A percentile compares a stretch with the other conserved stretches of the same genome.
Conservation (phyloP, 805 yeast species). For the Metschnikowia shivogae region DNA sequence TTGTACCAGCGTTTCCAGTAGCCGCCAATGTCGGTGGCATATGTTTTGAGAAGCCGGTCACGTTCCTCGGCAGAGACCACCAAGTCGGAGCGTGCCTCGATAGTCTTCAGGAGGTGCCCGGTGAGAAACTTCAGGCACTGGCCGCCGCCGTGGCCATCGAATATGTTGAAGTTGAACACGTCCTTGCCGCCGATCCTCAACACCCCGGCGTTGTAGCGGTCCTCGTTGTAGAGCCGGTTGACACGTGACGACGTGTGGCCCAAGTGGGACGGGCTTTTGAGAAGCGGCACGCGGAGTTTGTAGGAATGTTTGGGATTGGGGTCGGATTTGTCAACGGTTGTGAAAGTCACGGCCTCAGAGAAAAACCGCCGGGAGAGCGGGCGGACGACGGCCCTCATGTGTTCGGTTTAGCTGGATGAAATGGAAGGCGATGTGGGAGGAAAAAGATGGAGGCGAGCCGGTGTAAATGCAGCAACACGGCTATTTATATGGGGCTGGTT, state of each 20-base stretch:
- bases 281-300: conserved; percentile 49
- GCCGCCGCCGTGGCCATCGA: conserved; percentile 94
- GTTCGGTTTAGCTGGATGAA: neutral
- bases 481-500: too few species aligned
- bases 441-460: too few species aligned
- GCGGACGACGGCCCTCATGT: neutral
- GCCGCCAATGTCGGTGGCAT: conserved; percentile 61
- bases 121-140: conserved; percentile 64
- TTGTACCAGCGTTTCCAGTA: conserved; percentile 81
- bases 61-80: conserved; percentile 27
- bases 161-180: conserved; percentile 65
- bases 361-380: conserved; percentile 7
- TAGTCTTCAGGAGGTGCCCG: conserved; percentile 45
- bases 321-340: conserved; percentile 21
- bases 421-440: neutral
- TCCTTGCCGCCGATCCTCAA: conserved; percentile 30
- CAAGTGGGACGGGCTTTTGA: conserved; percentile 64
- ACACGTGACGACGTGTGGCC: conserved; percentile 81
- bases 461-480: too few species aligned
- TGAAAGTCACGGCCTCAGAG: conserved; percentile 26
- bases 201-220: conserved; percentile 64
- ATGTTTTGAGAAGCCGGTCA: conserved; percentile 47
- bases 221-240: conserved; percentile 78
- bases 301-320: conserved; percentile 16
- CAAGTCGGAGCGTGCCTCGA: conserved; percentile 36